phyloP scores from a whole-genome alignment of 2,329 filamentous ascomycete species.

The Colletotrichum costaricense region DNA sequence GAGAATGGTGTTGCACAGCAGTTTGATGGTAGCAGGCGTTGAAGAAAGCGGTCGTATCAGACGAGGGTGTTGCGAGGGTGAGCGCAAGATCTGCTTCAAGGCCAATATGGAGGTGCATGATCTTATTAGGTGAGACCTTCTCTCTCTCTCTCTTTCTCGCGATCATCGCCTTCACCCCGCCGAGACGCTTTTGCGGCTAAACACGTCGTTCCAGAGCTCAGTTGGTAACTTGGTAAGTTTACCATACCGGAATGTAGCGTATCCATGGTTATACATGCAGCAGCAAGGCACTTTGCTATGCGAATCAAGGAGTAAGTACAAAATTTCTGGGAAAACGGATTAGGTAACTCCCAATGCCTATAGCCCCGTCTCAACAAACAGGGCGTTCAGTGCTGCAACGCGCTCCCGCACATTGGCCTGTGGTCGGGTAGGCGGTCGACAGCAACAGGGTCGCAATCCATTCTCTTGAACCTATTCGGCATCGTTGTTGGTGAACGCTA shows the following conservation, averaged over 20 bases:
- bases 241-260: background rate
- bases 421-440: background rate
- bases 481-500: background rate
- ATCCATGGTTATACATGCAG: background rate
- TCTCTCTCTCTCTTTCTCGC: background rate
- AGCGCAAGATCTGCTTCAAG: constrained; percentile 27
- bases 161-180: background rate
- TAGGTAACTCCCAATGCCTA: background rate
- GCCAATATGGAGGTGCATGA: constrained; percentile 29
- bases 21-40: constrained; percentile 6
- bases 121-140: constrained; percentile 26
- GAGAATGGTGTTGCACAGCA: constrained; percentile 16
- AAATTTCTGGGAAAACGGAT: background rate
- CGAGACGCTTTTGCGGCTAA: background rate
- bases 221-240: background rate
- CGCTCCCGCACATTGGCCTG: background rate
- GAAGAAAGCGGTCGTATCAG: background rate
- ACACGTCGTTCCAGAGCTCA: background rate
- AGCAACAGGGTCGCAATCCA: background rate
- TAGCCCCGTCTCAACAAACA: background rate
- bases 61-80: background rate
- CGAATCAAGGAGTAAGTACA: background rate
- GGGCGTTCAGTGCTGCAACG: background rate
- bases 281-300: background rate
- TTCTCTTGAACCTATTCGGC: background rate